Base-by-base conservation (phyloP, 78 protist species). In the Dictyostelium purpureum region DNA sequence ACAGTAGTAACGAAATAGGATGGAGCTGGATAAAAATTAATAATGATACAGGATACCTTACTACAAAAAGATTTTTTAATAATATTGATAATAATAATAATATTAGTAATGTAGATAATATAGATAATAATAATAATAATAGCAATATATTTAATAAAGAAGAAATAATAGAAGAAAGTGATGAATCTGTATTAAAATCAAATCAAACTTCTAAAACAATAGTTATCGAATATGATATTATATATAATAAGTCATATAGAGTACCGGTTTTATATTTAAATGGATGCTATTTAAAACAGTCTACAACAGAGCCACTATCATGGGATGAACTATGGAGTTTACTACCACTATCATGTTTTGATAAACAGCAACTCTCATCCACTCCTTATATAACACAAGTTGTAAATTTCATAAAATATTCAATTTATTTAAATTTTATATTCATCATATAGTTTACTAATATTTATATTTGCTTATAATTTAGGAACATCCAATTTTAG, bases 401-500 rank as follows among this genome's bases (percentile, higher is more conserved):
- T 14, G 79, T 67, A 81, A 21, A 54, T 37, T 19, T 67, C 21
- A 67, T 49, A 6, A 45, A 14, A 11, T 63, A 19, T 14, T 4
- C 12, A 19, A 7, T n/a, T n/a, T n/a, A n/a, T n/a, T n/a, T n/a
- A n/a, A n/a, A n/a, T n/a, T n/a, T n/a, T n/a, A n/a, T n/a, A n/a
- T n/a, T n/a, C n/a, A n/a, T n/a, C n/a, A n/a, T n/a, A n/a, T n/a
- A n/a, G n/a, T n/a, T n/a, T n/a, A n/a, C n/a, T n/a, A n/a, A n/a
- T n/a, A n/a, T n/a, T n/a, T n/a, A n/a, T n/a, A n/a, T n/a, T n/a
- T n/a, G n/a, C n/a, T n/a, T n/a, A n/a, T n/a, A 6, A 49, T 21
- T 52, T 52, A 79, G 88, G 90, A 85, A 40, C 91, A 85, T 43
- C 91, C 91, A 33, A 18, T 73, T 19, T 43, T 85, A 57, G 91